A percentile compares a stretch with the other conserved stretches of the same genome.
Evolutionary conservation across 148 eudicot genomes (phyloP).

Genomic region (Heliosperma pusillum): DNA sequence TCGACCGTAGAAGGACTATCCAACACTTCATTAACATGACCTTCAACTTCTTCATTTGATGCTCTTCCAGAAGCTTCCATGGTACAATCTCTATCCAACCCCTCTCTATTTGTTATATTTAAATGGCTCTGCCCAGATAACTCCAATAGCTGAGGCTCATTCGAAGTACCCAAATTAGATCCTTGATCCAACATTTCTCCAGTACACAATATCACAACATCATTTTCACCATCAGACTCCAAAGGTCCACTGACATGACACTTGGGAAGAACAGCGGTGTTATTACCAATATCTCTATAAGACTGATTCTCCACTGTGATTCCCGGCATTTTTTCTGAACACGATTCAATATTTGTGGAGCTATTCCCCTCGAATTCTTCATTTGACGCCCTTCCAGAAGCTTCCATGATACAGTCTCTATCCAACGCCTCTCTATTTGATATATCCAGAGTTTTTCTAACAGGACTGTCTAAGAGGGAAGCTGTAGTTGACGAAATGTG

Average conservation of each 20-base stretch:
- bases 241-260: constrained; percentile 5
- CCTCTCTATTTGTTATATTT: background rate
- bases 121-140: constrained; percentile 3
- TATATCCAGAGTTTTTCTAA: constrained; percentile 7
- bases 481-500: background rate
- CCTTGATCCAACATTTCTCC: constrained; percentile 1
- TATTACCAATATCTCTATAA: background rate
- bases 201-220: background rate
- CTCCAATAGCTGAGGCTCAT: constrained; percentile 1
- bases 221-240: constrained; percentile 28
- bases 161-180: constrained; percentile 6
- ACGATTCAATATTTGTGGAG: constrained; percentile 14
- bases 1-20: constrained; percentile 12
- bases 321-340: constrained; percentile 4
- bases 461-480: background rate
- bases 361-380: constrained; percentile 17
- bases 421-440: background rate
- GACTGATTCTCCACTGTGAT: constrained; percentile 7
- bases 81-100: constrained; percentile 6
- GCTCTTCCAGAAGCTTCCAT: constrained; percentile 1
- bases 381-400: constrained; percentile 7
- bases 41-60: constrained; percentile 3
- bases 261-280: background rate
- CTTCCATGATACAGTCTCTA: constrained; percentile 8
- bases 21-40: constrained; percentile 1